phyloP scores from a whole-genome alignment of 139 green algal species.

The Chlorella ohadii region DNA sequence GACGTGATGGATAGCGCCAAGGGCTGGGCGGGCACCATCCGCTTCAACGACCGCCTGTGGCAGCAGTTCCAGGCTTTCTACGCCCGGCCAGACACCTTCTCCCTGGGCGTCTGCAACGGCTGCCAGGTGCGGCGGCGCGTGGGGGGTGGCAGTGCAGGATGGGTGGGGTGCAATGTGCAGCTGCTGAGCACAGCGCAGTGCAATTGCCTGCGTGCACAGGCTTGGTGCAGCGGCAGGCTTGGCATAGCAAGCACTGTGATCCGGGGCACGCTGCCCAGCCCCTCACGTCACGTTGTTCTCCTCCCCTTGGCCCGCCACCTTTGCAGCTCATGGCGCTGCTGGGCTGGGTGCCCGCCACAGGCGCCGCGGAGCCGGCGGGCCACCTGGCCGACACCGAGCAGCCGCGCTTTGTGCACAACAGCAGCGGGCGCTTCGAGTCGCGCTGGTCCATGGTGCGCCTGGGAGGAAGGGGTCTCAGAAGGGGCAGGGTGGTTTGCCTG shows the following conservation, averaged over 20 bases:
- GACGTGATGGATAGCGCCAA: conserved; percentile 98
- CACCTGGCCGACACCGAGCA: conserved; percentile 80
- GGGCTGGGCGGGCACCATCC: conserved; percentile 96
- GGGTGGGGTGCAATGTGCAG: too few species aligned
- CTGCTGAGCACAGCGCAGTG: too few species aligned
- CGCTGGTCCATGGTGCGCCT: conserved; percentile 75
- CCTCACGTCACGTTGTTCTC: too few species aligned
- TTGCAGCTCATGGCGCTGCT: conserved; percentile 95
- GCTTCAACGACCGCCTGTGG: conserved; percentile 88
- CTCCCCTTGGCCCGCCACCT: too few species aligned
- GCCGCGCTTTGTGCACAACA: conserved; percentile 98
- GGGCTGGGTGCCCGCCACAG: conserved; percentile 88
- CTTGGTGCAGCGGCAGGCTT: too few species aligned
- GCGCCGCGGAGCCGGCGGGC: background rate
- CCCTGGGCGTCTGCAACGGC: conserved; percentile 98
- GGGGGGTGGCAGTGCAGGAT: too few species aligned
- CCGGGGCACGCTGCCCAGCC: too few species aligned
- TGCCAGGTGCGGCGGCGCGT: conserved; percentile 75
- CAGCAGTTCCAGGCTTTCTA: conserved; percentile 90
- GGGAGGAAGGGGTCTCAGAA: too few species aligned
- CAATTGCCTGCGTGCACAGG: too few species aligned
- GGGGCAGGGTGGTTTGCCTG: too few species aligned
- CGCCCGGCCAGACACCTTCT: conserved; percentile 88
- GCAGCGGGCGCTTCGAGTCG: conserved; percentile 86
- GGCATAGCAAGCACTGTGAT: too few species aligned